These are phyloP conservation scores for Debaryomyces robertsiae DNA, from an alignment of 1,139 yeast species.

Conservation along the genomic window DNA sequence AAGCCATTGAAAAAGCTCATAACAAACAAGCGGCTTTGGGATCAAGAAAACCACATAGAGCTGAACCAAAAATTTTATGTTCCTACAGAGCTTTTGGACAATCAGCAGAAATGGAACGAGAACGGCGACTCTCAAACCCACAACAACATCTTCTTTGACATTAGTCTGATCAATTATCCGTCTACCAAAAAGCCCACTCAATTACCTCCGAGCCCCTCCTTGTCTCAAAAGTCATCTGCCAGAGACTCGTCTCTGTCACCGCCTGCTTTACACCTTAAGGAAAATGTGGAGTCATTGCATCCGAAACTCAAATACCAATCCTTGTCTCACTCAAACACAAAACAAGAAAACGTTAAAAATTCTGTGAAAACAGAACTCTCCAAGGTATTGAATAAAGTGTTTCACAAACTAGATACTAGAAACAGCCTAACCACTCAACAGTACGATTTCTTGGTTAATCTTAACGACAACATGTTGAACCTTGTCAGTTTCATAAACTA, in stretches of 20 bases:
- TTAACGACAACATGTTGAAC: constrained; percentile 34
- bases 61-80: constrained; percentile 40
- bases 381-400: constrained; percentile 37
- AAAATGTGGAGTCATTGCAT: neutral
- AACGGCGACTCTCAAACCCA: constrained; percentile 16
- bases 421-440: constrained; percentile 38
- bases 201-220: constrained; percentile 16
- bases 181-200: constrained; percentile 4
- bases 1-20: constrained; percentile 36
- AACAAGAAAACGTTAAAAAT: constrained; percentile 30
- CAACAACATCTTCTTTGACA: constrained; percentile 36
- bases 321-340: constrained; percentile 13
- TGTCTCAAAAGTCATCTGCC: constrained; percentile 18
- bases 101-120: constrained; percentile 40
- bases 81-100: constrained; percentile 40
- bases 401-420: constrained; percentile 37
- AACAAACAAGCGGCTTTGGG: constrained; percentile 44
- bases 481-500: constrained; percentile 29
- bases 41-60: constrained; percentile 40
- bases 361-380: constrained; percentile 32
- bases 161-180: constrained; percentile 32
- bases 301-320: constrained; percentile 13
- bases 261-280: constrained; percentile 10
- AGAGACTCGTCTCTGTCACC: constrained; percentile 22
- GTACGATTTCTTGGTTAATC: constrained; percentile 35